Evolutionary conservation across 139 green algal genomes (phyloP).

Genomic region (Ettlia oleoabundans): DNA sequence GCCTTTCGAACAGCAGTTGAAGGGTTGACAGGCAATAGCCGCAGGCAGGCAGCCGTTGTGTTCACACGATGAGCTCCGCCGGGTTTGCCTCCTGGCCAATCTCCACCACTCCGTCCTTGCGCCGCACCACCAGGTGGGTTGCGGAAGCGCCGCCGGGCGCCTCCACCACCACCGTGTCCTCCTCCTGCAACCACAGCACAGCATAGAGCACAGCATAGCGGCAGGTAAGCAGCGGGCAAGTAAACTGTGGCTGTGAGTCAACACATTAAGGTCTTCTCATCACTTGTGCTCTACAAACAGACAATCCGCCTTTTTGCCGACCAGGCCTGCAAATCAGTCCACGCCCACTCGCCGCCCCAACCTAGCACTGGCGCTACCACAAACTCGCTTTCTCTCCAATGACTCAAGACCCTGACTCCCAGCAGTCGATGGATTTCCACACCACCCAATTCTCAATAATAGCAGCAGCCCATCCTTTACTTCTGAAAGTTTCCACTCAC

Average conservation of each 20-base stretch:
- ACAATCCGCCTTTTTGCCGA: too few species aligned
- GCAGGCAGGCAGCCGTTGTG: too few species aligned
- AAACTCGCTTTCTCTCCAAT: too few species aligned
- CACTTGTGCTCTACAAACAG: neutral
- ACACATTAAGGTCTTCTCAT: too few species aligned
- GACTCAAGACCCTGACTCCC: too few species aligned
- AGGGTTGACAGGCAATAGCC: neutral
- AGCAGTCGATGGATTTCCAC: too few species aligned
- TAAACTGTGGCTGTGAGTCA: neutral
- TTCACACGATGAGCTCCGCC: slow-evolving; percentile 20
- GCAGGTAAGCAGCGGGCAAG: neutral
- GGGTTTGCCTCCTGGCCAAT: slow-evolving; percentile 2
- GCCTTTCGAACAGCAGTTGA: neutral
- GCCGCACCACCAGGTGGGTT: slow-evolving; percentile 13
- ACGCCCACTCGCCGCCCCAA: too few species aligned
- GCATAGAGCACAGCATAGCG: neutral
- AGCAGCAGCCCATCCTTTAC: too few species aligned
- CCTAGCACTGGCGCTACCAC: too few species aligned
- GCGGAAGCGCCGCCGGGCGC: slow-evolving; percentile 44
- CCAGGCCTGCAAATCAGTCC: neutral
- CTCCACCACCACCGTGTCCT: slow-evolving; percentile 73
- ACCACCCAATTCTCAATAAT: too few species aligned
- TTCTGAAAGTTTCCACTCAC: too few species aligned
- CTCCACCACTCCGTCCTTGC: slow-evolving; percentile 1
- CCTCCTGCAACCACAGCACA: slow-evolving; percentile 50